Percentiles rank a stretch among this genome's conserved stretches.
Evolutionary conservation across 495 filamentous ascomycete species (phyloP).

Genomic region (Hypomontagnella submonticulosa): DNA sequence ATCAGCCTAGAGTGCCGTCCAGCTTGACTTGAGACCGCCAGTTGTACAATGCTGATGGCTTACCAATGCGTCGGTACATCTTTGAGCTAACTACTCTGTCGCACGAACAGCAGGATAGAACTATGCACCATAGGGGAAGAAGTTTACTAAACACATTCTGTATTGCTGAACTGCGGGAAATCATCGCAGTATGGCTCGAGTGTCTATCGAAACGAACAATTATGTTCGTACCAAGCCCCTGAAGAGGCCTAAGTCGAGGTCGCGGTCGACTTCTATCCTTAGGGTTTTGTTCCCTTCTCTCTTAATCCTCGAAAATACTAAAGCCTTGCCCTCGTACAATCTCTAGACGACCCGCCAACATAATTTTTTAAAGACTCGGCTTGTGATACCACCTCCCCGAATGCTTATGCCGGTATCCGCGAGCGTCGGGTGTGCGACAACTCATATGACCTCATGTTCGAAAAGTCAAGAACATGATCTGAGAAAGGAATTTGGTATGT

Average conservation of each 20-base stretch:
- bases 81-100: constrained; percentile 2
- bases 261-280: constrained; percentile 14
- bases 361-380: constrained; percentile 20
- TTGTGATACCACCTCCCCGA: constrained; percentile 27
- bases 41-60: constrained; percentile 4
- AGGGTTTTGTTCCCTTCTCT: not conserved
- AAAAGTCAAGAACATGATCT: constrained; percentile 13
- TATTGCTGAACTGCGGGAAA: constrained; percentile 16
- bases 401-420: constrained; percentile 36
- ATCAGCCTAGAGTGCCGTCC: too few relatives aligned
- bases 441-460: constrained; percentile 26
- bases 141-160: constrained; percentile 29
- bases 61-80: constrained; percentile 8
- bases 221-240: not conserved
- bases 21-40: not conserved
- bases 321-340: constrained; percentile 14
- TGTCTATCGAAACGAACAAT: constrained; percentile 2
- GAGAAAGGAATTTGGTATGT: constrained; percentile 35
- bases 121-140: constrained; percentile 5
- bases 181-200: not conserved
- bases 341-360: not conserved
- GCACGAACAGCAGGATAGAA: constrained; percentile 1
- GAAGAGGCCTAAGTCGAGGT: constrained; percentile 6
- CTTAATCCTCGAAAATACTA: not conserved
- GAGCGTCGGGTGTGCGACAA: constrained; percentile 16